These are phyloP conservation scores for Cladophialophora yegresii DNA, from an alignment of 2,329 filamentous ascomycete species.

Conservation along the genomic window DNA sequence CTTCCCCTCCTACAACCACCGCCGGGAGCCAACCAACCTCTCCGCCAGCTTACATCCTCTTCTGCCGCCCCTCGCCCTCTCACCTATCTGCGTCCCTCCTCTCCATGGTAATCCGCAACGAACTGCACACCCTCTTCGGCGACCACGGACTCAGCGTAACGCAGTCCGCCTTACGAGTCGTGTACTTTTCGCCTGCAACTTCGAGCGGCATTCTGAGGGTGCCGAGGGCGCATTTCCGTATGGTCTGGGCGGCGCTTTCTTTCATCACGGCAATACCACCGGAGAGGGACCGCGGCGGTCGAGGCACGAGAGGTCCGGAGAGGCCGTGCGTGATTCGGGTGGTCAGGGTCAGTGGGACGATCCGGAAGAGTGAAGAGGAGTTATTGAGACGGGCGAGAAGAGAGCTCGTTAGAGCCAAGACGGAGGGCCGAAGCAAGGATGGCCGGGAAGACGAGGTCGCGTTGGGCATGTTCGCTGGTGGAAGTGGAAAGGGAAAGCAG, in stretches of 20 bases:
- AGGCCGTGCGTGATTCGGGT: conserved; percentile 73
- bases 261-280: conserved; percentile 70
- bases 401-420: conserved; percentile 58
- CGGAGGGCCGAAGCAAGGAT: conserved; percentile 17
- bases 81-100: conserved; percentile 63
- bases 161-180: conserved; percentile 59
- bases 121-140: conserved; percentile 75
- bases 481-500: background rate
- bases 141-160: conserved; percentile 71
- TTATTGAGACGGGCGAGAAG: conserved; percentile 75
- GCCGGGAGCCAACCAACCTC: conserved; percentile 37
- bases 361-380: conserved; percentile 87
- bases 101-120: conserved; percentile 61
- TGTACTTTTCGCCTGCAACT: conserved; percentile 89
- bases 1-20: conserved; percentile 43
- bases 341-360: conserved; percentile 85
- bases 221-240: conserved; percentile 75
- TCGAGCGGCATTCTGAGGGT: conserved; percentile 90
- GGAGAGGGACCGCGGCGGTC: conserved; percentile 1
- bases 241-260: conserved; percentile 87
- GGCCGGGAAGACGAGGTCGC: conserved; percentile 2
- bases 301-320: background rate
- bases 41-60: conserved; percentile 65
- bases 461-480: conserved; percentile 8
- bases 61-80: conserved; percentile 77